Evolutionary conservation across 768 basidiomycete species (phyloP).

Genomic region (Pleurotus citrinopileatus): DNA sequence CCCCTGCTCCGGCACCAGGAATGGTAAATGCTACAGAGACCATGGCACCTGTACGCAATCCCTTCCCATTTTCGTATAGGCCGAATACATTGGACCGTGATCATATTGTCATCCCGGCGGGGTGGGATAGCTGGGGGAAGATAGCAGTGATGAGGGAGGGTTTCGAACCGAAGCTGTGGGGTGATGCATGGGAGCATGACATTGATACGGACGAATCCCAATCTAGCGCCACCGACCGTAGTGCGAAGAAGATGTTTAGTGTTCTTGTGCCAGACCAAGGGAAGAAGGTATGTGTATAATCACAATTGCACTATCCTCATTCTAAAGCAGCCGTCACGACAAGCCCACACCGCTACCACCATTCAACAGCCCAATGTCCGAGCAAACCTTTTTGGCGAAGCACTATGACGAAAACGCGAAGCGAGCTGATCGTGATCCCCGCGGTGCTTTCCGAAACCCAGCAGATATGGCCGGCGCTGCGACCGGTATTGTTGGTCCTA

Average conservation of each 20-base stretch:
- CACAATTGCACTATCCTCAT: too few species aligned
- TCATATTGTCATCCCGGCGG: constrained; percentile 86
- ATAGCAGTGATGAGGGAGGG: constrained; percentile 87
- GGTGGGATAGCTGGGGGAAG: constrained; percentile 99
- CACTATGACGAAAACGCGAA: constrained; percentile 92
- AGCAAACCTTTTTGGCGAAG: constrained; percentile 87
- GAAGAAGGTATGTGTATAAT: constrained; percentile 53
- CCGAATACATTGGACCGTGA: constrained; percentile 94
- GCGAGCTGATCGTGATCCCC: constrained; percentile 87
- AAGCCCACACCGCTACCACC: constrained; percentile 68
- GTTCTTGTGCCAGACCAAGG: constrained; percentile 75
- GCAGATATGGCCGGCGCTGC: constrained; percentile 52
- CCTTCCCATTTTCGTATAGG: constrained; percentile 83
- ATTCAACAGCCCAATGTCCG: constrained; percentile 79
- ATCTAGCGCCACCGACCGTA: constrained; percentile 39
- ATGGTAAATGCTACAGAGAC: constrained; percentile 60
- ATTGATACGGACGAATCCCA: constrained; percentile 45
- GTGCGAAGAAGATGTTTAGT: constrained; percentile 67
- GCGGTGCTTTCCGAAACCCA: constrained; percentile 81
- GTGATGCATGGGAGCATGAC: constrained; percentile 78
- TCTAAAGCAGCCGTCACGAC: too few species aligned
- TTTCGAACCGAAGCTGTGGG: constrained; percentile 81
- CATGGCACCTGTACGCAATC: constrained; percentile 65
- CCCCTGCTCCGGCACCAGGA: constrained; percentile 71
- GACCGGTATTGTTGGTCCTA: constrained; percentile 88